phyloP scores from a whole-genome alignment of 2,329 filamentous ascomycete genomes.

The Fusarium zealandicum region DNA sequence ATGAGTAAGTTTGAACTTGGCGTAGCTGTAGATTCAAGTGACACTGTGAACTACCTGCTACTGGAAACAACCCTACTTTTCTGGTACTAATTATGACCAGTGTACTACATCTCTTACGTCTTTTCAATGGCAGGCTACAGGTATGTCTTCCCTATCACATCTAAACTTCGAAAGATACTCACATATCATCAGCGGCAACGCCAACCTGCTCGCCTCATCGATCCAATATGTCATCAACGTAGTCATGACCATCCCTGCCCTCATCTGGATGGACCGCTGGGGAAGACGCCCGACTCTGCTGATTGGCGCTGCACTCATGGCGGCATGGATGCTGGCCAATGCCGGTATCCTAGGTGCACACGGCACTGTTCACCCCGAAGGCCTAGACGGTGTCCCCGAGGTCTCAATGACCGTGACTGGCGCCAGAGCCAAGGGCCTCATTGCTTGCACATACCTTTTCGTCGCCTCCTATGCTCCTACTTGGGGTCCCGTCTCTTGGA shows the following conservation, averaged over 20 bases:
- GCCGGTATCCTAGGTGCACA: slow-evolving; percentile 59
- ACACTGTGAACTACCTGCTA: too few species aligned
- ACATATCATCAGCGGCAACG: slow-evolving; percentile 45
- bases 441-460: slow-evolving; percentile 71
- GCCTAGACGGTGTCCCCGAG: slow-evolving; percentile 54
- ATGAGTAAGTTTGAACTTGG: slow-evolving; percentile 55
- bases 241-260: slow-evolving; percentile 76
- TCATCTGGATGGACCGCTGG: slow-evolving; percentile 78
- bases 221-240: slow-evolving; percentile 79
- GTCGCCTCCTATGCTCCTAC: slow-evolving; percentile 58
- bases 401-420: slow-evolving; percentile 57
- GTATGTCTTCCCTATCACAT: neutral
- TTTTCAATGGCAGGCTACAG: slow-evolving; percentile 51
- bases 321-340: slow-evolving; percentile 63
- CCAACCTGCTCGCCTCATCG: slow-evolving; percentile 61
- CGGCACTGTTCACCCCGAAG: slow-evolving; percentile 51
- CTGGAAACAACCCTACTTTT: neutral
- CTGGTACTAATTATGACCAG: slow-evolving; percentile 1
- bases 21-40: too few species aligned
- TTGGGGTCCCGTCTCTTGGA: slow-evolving; percentile 58
- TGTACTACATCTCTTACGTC: slow-evolving; percentile 67
- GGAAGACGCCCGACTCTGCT: slow-evolving; percentile 75
- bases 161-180: neutral
- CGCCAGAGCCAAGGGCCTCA: slow-evolving; percentile 65
- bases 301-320: slow-evolving; percentile 71